Conservation (phyloP, 768 basidiomycete genomes). For the Boletus rufocinnamomeus region DNA sequence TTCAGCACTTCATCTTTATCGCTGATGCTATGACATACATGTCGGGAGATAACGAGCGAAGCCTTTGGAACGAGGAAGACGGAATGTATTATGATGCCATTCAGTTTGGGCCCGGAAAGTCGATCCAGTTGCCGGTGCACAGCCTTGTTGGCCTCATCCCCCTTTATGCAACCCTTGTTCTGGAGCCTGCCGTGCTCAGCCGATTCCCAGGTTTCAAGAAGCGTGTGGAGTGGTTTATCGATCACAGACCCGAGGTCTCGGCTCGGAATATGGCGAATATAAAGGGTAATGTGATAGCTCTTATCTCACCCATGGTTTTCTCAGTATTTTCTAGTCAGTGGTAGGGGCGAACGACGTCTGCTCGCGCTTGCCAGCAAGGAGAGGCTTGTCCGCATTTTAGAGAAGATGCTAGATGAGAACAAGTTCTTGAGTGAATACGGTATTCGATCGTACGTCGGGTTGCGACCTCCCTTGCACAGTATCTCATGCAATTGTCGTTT, state of each 20-base stretch:
- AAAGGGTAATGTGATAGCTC: slow-evolving; percentile 53
- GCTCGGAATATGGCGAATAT: slow-evolving; percentile 96
- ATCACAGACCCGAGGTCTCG: slow-evolving; percentile 87
- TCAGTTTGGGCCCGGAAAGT: slow-evolving; percentile 76
- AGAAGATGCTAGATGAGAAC: slow-evolving; percentile 96
- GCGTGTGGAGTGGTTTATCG: slow-evolving; percentile 97
- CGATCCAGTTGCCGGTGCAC: slow-evolving; percentile 90
- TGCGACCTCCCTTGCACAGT: background rate
- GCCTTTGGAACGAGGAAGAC: slow-evolving; percentile 95
- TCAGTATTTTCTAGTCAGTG: slow-evolving; percentile 40
- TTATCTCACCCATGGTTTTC: background rate
- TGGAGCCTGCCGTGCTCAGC: slow-evolving; percentile 87
- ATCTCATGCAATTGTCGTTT: slow-evolving; percentile 13
- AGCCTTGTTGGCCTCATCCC: slow-evolving; percentile 98
- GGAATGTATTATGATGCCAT: slow-evolving; percentile 99
- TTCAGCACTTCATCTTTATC: slow-evolving; percentile 95
- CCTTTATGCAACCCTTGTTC: slow-evolving; percentile 89
- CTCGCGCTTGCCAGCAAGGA: slow-evolving; percentile 93
- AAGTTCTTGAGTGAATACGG: slow-evolving; percentile 97
- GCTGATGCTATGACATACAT: slow-evolving; percentile 97
- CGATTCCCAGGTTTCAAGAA: slow-evolving; percentile 98
- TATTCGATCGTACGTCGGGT: slow-evolving; percentile 79
- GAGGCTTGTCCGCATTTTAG: slow-evolving; percentile 79
- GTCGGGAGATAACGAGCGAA: slow-evolving; percentile 72
- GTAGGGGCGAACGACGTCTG: slow-evolving; percentile 83